phyloP scores from a whole-genome alignment of 2,329 filamentous ascomycete species.

The Didymella segeticola region DNA sequence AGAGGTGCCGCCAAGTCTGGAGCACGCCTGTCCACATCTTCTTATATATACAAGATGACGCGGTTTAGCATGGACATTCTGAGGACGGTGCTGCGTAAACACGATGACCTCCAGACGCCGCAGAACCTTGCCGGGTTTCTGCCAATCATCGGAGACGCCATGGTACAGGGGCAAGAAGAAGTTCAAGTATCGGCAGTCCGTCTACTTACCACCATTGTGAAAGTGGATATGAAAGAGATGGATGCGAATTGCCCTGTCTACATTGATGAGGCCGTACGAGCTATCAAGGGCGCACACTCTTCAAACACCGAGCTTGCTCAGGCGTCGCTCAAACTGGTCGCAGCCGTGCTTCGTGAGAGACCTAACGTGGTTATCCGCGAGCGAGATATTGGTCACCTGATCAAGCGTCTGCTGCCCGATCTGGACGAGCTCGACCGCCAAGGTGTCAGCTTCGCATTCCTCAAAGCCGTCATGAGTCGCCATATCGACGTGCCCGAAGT shows the following conservation, averaged over 20 bases:
- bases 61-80: constrained; percentile 89
- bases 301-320: constrained; percentile 86
- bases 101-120: constrained; percentile 79
- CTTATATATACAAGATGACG: constrained; percentile 85
- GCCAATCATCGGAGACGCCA: constrained; percentile 84
- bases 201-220: constrained; percentile 83
- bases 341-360: constrained; percentile 82
- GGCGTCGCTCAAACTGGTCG: constrained; percentile 85
- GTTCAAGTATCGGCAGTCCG: constrained; percentile 88
- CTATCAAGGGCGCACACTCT: constrained; percentile 76
- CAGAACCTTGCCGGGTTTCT: constrained; percentile 85
- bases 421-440: constrained; percentile 92
- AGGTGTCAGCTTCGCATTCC: constrained; percentile 92
- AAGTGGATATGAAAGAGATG: constrained; percentile 75
- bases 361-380: constrained; percentile 79
- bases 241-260: constrained; percentile 79
- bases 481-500: constrained; percentile 85
- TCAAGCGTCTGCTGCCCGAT: constrained; percentile 83
- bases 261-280: constrained; percentile 81
- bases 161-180: constrained; percentile 86
- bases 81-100: constrained; percentile 83
- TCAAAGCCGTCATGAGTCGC: constrained; percentile 84
- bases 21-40: constrained; percentile 74
- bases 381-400: constrained; percentile 79
- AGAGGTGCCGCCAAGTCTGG: constrained; percentile 77